Evolutionary conservation across 2,329 filamentous ascomycete genomes (phyloP).

Genomic region (Clonostachys rhizophaga): DNA sequence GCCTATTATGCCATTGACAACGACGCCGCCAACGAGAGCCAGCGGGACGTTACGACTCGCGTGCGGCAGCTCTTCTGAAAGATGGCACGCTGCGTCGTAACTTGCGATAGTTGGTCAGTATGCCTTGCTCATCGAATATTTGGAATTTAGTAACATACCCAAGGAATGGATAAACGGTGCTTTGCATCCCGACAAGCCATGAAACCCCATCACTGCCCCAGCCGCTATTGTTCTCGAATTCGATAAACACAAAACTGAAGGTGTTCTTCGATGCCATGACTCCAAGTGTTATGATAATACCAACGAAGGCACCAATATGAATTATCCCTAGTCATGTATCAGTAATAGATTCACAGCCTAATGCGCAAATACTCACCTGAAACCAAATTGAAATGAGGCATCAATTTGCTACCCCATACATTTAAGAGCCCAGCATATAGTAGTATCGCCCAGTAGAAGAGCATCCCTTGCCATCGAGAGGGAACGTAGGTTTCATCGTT

Average conservation of each 20-base stretch:
- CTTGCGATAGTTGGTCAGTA: background rate
- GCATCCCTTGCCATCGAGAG: slow-evolving; percentile 35
- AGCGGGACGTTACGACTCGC: too few species aligned
- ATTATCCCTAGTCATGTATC: slow-evolving; percentile 12
- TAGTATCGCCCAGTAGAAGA: slow-evolving; percentile 39
- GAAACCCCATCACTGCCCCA: slow-evolving; percentile 21
- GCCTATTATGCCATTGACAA: slow-evolving; percentile 36
- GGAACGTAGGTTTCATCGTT: slow-evolving; percentile 33
- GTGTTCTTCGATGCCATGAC: slow-evolving; percentile 21
- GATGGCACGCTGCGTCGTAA: too few species aligned
- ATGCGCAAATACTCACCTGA: slow-evolving; percentile 1
- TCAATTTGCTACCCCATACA: slow-evolving; percentile 28
- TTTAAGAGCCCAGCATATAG: slow-evolving; percentile 30
- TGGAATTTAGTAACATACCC: slow-evolving; percentile 12
- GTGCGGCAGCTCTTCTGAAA: too few species aligned
- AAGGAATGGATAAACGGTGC: slow-evolving; percentile 22
- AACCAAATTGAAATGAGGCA: slow-evolving; percentile 27
- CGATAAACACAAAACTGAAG: slow-evolving; percentile 19
- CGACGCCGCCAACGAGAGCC: slow-evolving; percentile 15
- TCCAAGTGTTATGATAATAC: slow-evolving; percentile 16
- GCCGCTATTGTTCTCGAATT: slow-evolving; percentile 21
- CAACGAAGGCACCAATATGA: slow-evolving; percentile 17
- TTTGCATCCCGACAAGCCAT: slow-evolving; percentile 23
- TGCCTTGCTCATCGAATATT: background rate
- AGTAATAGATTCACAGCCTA: background rate